phyloP scores from a whole-genome alignment of 2,329 filamentous ascomycete species.

The Pleomassaria siparia region DNA sequence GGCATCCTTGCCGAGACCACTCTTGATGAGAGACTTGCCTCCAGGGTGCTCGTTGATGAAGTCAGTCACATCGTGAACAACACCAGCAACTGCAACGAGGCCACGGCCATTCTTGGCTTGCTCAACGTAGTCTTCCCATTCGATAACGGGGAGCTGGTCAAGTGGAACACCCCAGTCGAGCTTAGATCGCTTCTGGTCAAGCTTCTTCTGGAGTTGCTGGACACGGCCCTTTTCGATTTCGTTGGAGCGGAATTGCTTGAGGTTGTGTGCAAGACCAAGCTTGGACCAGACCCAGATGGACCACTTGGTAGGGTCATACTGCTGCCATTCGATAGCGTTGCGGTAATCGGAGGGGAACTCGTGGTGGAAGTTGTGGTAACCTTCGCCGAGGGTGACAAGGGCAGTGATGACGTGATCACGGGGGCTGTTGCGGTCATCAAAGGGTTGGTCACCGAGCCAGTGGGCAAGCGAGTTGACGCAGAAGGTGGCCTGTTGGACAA shows the following conservation, averaged over 20 bases:
- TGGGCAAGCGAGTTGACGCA: constrained; percentile 58
- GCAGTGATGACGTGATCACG: constrained; percentile 48
- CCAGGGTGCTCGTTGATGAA: constrained; percentile 49
- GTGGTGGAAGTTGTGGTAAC: constrained; percentile 51
- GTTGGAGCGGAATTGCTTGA: constrained; percentile 49
- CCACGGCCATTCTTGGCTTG: constrained; percentile 46
- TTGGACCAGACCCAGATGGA: constrained; percentile 48
- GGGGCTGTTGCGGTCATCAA: constrained; percentile 48
- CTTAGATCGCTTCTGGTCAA: constrained; percentile 47
- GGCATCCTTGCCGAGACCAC: constrained; percentile 47
- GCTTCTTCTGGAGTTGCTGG: constrained; percentile 49
- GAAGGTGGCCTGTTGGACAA: constrained; percentile 57
- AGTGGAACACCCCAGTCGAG: constrained; percentile 49
- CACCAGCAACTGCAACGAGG: constrained; percentile 45
- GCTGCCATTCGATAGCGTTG: constrained; percentile 46
- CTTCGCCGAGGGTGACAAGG: constrained; percentile 47
- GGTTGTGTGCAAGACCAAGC: constrained; percentile 46
- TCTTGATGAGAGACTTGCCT: constrained; percentile 46
- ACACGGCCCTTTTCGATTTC: constrained; percentile 49
- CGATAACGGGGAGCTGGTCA: constrained; percentile 47
- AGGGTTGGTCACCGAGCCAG: constrained; percentile 53
- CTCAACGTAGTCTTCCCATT: constrained; percentile 49
- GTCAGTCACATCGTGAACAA: constrained; percentile 46
- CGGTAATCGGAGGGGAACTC: constrained; percentile 50
- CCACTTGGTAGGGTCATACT: constrained; percentile 50